These are phyloP conservation scores for Penicillium thymicola DNA, from an alignment of 2,329 filamentous ascomycete species.

Conservation along the genomic window DNA sequence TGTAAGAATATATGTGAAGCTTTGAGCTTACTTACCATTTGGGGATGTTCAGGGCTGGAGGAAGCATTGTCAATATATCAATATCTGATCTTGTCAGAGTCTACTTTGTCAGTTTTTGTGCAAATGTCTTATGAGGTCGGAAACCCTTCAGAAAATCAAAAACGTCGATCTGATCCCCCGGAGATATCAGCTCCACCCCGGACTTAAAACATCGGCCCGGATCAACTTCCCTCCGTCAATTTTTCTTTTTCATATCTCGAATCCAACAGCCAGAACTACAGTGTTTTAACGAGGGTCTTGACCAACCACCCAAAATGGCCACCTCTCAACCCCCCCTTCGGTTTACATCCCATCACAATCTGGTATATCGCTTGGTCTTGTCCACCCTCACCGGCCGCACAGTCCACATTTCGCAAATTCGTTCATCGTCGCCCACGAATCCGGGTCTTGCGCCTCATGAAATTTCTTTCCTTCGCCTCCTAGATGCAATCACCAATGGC, in stretches of 20 bases:
- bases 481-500: slow-evolving; percentile 94
- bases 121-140: not conserved
- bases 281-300: slow-evolving; percentile 7
- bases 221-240: slow-evolving; percentile 27
- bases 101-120: not conserved
- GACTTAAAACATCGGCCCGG: slow-evolving; percentile 28
- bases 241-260: slow-evolving; percentile 31
- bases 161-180: slow-evolving; percentile 14
- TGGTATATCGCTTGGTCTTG: slow-evolving; percentile 80
- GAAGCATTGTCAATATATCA: slow-evolving; percentile 29
- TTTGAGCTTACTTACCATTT: slow-evolving; percentile 41
- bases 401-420: slow-evolving; percentile 90
- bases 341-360: slow-evolving; percentile 79
- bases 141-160: not conserved
- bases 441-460: slow-evolving; percentile 90
- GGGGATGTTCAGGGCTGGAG: slow-evolving; percentile 44
- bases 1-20: no score
- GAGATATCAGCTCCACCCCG: slow-evolving; percentile 25
- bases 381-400: slow-evolving; percentile 87
- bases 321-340: slow-evolving; percentile 55
- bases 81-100: not conserved
- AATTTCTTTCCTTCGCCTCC: slow-evolving; percentile 89
- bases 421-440: slow-evolving; percentile 76
- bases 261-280: not conserved
- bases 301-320: slow-evolving; percentile 32